These are phyloP conservation scores for Dioscorea dumetorum DNA, from an alignment of 106 monocot species.

Conservation along the genomic window DNA sequence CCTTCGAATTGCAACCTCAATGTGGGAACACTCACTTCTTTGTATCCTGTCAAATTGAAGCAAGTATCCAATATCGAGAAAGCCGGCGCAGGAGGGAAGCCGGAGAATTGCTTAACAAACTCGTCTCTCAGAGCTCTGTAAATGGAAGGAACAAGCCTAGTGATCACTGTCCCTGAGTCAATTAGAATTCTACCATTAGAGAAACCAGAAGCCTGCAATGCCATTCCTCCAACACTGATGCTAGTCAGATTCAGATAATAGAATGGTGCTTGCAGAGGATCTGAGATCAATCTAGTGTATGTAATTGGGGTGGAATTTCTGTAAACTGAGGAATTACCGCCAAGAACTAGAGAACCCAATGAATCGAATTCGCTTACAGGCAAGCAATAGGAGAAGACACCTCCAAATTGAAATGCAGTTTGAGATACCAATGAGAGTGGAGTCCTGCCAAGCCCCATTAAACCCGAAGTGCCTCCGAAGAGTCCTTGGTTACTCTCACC, in stretches of 20 bases:
- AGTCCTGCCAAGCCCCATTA: slow-evolving; percentile 74
- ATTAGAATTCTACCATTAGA: slow-evolving; percentile 33
- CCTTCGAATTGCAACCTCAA: slow-evolving; percentile 59
- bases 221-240: slow-evolving; percentile 44
- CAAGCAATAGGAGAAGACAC: slow-evolving; percentile 76
- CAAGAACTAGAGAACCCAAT: slow-evolving; percentile 57
- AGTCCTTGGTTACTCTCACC: slow-evolving; percentile 58
- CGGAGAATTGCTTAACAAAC: slow-evolving; percentile 54
- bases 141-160: slow-evolving; percentile 58
- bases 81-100: slow-evolving; percentile 32
- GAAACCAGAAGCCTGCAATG: slow-evolving; percentile 32
- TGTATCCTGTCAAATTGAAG: slow-evolving; percentile 49
- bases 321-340: slow-evolving; percentile 33
- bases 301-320: slow-evolving; percentile 42
- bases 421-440: slow-evolving; percentile 61
- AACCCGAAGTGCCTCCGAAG: slow-evolving; percentile 57
- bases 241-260: slow-evolving; percentile 71
- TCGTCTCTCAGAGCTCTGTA: slow-evolving; percentile 55
- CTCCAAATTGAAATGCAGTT: slow-evolving; percentile 35
- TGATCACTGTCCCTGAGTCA: slow-evolving; percentile 88
- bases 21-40: slow-evolving; percentile 51
- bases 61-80: slow-evolving; percentile 72
- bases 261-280: slow-evolving; percentile 35
- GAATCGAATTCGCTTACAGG: slow-evolving; percentile 39
- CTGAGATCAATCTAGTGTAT: slow-evolving; percentile 43